Conservation (phyloP, 768 basidiomycete species). For the Pisolithus orientalis region DNA sequence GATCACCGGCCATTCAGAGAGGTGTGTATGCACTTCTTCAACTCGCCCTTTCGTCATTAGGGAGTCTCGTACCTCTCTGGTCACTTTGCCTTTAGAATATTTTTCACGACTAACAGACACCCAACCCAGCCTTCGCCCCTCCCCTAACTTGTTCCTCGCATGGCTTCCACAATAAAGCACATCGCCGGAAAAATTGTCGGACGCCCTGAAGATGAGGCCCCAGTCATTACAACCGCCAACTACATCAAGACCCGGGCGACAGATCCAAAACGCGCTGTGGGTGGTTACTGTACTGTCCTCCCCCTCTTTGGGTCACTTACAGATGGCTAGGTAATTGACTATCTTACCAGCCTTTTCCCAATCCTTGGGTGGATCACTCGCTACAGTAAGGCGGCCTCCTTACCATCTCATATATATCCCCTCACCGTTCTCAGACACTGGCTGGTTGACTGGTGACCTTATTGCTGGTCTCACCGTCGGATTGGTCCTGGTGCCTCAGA, state of each 20-base stretch:
- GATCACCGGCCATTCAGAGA: too few species aligned
- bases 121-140: not conserved
- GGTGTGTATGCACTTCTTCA: too few species aligned
- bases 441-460: conserved; percentile 81
- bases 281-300: conserved; percentile 15
- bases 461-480: conserved; percentile 93
- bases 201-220: conserved; percentile 53
- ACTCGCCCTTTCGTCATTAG: too few species aligned
- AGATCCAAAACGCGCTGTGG: conserved; percentile 47
- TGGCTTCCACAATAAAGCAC: conserved; percentile 38
- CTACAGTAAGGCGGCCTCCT: conserved; percentile 55
- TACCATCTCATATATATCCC: not conserved
- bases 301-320: not conserved
- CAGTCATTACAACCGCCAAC: conserved; percentile 52
- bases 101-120: not conserved
- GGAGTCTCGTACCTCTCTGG: too few species aligned
- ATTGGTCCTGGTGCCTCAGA: conserved; percentile 91
- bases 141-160: conserved; percentile 8
- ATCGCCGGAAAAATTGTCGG: conserved; percentile 53
- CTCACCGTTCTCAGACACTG: conserved; percentile 42
- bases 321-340: conserved; percentile 44
- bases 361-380: conserved; percentile 80
- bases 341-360: conserved; percentile 75
- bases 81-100: not conserved
- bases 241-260: conserved; percentile 39